Conservation (phyloP, 1,284 basidiomycete species). For the Cystobasidiaceae sp. region DNA sequence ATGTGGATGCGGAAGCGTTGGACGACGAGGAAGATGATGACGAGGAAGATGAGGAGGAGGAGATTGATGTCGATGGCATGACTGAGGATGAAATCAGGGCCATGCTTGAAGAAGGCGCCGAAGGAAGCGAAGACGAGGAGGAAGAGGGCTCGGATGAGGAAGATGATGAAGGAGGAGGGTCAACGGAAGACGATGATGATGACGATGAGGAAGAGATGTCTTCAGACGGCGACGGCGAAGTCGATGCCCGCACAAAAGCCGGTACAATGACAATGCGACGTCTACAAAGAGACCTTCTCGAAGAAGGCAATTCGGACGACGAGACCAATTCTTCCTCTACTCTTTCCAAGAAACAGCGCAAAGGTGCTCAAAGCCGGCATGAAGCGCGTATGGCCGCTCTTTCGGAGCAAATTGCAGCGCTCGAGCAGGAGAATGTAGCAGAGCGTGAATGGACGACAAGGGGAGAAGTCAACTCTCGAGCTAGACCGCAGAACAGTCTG, state of each 20-base stretch:
- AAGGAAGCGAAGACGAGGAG: constrained; percentile 38
- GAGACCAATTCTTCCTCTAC: constrained; percentile 42
- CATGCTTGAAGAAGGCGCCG: constrained; percentile 42
- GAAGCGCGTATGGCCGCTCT: constrained; percentile 53
- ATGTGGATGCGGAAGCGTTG: constrained; percentile 28
- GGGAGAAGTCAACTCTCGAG: constrained; percentile 78
- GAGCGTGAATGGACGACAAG: constrained; percentile 82
- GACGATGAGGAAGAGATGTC: too few relatives aligned
- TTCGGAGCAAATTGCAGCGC: constrained; percentile 53
- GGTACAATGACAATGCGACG: constrained; percentile 50
- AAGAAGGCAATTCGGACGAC: constrained; percentile 51
- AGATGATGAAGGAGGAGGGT: too few relatives aligned
- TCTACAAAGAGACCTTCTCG: constrained; percentile 54
- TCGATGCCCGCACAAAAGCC: too few relatives aligned
- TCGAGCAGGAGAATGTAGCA: constrained; percentile 55
- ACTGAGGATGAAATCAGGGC: constrained; percentile 36
- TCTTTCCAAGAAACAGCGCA: constrained; percentile 36
- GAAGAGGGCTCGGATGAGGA: too few relatives aligned
- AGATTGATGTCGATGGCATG: constrained; percentile 34
- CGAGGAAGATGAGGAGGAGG: constrained; percentile 43
- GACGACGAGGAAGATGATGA: constrained; percentile 47
- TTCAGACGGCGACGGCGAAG: constrained; percentile 37
- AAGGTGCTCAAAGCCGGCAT: constrained; percentile 49
- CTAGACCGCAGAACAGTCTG: constrained; percentile 83
- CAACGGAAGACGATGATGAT: too few relatives aligned